These are phyloP conservation scores for Ceratocystis smalleyi DNA, from an alignment of 2,329 filamentous ascomycete species.

Conservation along the genomic window DNA sequence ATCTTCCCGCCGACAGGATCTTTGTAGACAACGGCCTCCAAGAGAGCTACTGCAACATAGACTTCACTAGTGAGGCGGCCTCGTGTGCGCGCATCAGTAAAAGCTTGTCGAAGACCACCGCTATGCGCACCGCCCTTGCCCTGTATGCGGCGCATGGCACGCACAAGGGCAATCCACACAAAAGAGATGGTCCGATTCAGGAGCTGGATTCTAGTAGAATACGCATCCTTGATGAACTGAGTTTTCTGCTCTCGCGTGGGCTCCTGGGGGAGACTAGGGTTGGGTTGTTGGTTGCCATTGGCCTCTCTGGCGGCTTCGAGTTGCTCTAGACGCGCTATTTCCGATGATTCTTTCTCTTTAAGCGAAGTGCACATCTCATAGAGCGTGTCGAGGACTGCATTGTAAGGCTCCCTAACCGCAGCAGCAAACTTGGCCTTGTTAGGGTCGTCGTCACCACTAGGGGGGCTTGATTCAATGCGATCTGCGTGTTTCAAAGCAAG, in stretches of 20 bases:
- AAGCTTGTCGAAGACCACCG: conserved; percentile 77
- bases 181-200: conserved; percentile 78
- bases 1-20: conserved; percentile 87
- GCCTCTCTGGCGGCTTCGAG: conserved; percentile 25
- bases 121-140: conserved; percentile 51
- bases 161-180: conserved; percentile 87
- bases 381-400: conserved; percentile 69
- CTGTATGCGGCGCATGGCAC: conserved; percentile 85
- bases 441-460: conserved; percentile 61
- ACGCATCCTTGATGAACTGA: conserved; percentile 47
- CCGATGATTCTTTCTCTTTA: conserved; percentile 45
- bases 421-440: conserved; percentile 59
- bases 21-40: conserved; percentile 93
- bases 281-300: conserved; percentile 25
- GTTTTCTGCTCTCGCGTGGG: conserved; percentile 45
- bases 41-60: conserved; percentile 80
- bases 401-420: conserved; percentile 68
- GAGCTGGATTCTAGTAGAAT: conserved; percentile 55
- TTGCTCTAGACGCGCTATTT: conserved; percentile 42
- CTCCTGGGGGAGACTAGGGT: conserved; percentile 12
- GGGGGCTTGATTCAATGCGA: conserved; percentile 63
- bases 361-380: conserved; percentile 69
- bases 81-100: conserved; percentile 71
- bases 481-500: conserved; percentile 82
- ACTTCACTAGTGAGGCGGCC: conserved; percentile 87